Base-by-base conservation (phyloP, 129 eudicot genomes). In the Dittrichia graveolens region DNA sequence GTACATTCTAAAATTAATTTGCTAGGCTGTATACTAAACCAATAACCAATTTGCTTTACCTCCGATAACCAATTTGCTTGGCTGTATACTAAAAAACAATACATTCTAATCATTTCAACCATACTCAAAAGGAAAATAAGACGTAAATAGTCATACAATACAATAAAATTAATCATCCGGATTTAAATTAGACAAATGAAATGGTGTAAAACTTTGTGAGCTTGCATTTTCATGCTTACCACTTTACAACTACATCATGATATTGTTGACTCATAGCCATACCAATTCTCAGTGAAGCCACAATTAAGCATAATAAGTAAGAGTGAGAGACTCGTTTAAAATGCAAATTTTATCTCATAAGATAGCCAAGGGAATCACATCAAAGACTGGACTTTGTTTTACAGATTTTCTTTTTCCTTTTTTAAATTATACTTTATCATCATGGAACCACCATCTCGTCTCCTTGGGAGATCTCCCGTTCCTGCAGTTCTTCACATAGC, bases 401-500 rank as follows among this genome's bases (percentile, higher is more conserved):
- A 76, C 75, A 41, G 37, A 48, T 35, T 45, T 61, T 61, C n/a
- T 24, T 24, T 24, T 24, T 24, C 31, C 31, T 68, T 13, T 47
- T 11, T n/a, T 13, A 12, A 38, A 8, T 80, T 75, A 90, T 53
- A 85, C 97, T 84, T 93, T 89, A 77, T 93, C 96, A 8, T 93
- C 98, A 65, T 93, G 98, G 82, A 93, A 93, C 98, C 98, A 93
- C 98, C 98, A 93, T 79, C 96, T 89, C 12, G 98, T 93, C 83
- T 93, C 98, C 84, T 93, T 93, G 0, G 98, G 98, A 73, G 96
- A 93, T 79, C 98, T 85, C 3, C 97, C 97, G 8, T 92, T 92
- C 69, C 81, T 86, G 73, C 98, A 93, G 74, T 89, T 93, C 90
- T 83, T 93, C 84, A 93, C 96, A 7, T 93, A 93, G 18, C 98